A percentile compares a stretch with the other conserved stretches of the same genome.
These are phyloP conservation scores for Cercospora zeina DNA, from an alignment of 2,329 filamentous ascomycete genomes.

Conservation along the genomic window DNA sequence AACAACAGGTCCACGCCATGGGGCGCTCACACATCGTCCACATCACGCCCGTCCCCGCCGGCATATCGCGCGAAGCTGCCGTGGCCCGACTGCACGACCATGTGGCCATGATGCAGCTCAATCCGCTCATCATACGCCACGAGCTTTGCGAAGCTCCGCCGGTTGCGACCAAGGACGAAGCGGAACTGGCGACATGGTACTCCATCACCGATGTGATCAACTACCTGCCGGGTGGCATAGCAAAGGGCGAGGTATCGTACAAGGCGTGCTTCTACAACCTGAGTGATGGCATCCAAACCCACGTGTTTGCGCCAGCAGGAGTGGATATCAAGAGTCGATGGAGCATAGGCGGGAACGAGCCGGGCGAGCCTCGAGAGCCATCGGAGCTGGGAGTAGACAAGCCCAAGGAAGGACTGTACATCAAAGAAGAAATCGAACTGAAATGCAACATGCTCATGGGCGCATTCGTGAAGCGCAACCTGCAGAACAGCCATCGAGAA, in stretches of 20 bases:
- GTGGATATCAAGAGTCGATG: slow-evolving; percentile 78
- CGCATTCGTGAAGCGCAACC: slow-evolving; percentile 76
- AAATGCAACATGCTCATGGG: slow-evolving; percentile 75
- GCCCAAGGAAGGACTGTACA: slow-evolving; percentile 69
- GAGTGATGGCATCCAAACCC: slow-evolving; percentile 72
- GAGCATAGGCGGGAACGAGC: slow-evolving; percentile 75
- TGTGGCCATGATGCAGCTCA: slow-evolving; percentile 81
- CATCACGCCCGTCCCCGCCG: slow-evolving; percentile 72
- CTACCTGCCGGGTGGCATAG: slow-evolving; percentile 68
- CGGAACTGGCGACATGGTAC: slow-evolving; percentile 69
- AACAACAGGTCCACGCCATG: slow-evolving; percentile 2
- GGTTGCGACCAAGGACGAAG: slow-evolving; percentile 69
- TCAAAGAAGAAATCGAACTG: slow-evolving; percentile 84
- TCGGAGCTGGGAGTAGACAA: slow-evolving; percentile 60
- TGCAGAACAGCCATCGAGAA: slow-evolving; percentile 71
- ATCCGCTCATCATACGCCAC: slow-evolving; percentile 75
- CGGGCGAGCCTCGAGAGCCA: slow-evolving; percentile 66
- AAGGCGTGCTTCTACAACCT: slow-evolving; percentile 78
- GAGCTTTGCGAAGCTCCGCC: slow-evolving; percentile 66
- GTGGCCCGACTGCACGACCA: slow-evolving; percentile 76
- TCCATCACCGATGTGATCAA: slow-evolving; percentile 73
- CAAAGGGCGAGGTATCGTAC: slow-evolving; percentile 70
- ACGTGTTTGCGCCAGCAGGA: slow-evolving; percentile 79
- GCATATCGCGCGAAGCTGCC: slow-evolving; percentile 68
- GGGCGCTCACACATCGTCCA: slow-evolving; percentile 62